These are phyloP conservation scores for Serendipita indica DNA, from an alignment of 768 basidiomycete genomes.

Conservation along the genomic window DNA sequence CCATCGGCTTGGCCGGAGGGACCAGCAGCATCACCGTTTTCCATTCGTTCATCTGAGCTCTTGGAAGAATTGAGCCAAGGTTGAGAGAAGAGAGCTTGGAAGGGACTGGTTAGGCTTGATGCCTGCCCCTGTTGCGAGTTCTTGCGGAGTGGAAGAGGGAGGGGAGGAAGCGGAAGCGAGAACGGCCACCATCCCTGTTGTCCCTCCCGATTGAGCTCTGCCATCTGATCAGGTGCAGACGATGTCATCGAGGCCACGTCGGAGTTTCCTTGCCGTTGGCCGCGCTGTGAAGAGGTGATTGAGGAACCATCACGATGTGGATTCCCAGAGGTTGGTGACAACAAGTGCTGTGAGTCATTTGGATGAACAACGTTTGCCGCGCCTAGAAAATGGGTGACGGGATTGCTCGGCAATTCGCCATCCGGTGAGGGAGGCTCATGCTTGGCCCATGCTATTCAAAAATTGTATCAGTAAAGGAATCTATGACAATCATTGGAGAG, in stretches of 20 bases:
- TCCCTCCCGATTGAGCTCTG: neutral
- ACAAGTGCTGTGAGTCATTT: constrained; percentile 14
- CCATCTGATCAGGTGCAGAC: constrained; percentile 1
- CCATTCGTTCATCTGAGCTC: neutral
- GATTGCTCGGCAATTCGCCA: constrained; percentile 25
- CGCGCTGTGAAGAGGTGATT: constrained; percentile 26
- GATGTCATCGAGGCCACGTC: constrained; percentile 5
- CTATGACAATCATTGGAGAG: too few species aligned
- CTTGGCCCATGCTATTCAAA: constrained; percentile 55
- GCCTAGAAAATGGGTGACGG: constrained; percentile 14
- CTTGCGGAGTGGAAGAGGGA: neutral
- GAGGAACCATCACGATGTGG: constrained; percentile 36
- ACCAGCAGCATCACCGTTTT: neutral
- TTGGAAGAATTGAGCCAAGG: neutral
- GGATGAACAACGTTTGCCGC: constrained; percentile 18
- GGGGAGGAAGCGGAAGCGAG: neutral
- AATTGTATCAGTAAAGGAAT: neutral
- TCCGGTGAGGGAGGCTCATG: constrained; percentile 70
- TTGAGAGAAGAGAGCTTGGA: constrained; percentile 5
- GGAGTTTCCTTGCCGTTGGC: constrained; percentile 21
- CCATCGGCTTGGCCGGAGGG: neutral
- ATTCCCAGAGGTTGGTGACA: constrained; percentile 26
- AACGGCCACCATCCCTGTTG: constrained; percentile 6
- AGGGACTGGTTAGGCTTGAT: neutral
- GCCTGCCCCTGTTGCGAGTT: neutral